Evolutionary conservation across 2,329 filamentous ascomycete species (phyloP).

Genomic region (Pyricularia sp.): DNA sequence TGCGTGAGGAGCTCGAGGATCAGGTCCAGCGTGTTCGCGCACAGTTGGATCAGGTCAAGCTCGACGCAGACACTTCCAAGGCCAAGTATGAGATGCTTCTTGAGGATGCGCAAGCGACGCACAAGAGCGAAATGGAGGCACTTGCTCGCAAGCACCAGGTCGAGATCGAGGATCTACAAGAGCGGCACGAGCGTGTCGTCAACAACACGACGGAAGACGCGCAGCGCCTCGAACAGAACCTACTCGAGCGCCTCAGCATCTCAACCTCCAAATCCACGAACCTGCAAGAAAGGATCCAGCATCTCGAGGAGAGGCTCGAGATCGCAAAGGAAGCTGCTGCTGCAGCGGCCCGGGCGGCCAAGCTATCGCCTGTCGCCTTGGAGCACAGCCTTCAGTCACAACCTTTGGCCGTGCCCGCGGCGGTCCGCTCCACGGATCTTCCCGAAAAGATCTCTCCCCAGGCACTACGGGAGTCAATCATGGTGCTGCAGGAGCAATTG

Average conservation of each 20-base stretch:
- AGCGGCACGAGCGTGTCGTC: slow-evolving; percentile 61
- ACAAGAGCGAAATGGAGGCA: slow-evolving; percentile 40
- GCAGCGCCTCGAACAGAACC: slow-evolving; percentile 63
- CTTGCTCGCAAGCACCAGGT: slow-evolving; percentile 48
- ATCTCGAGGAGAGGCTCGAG: slow-evolving; percentile 82
- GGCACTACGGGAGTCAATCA: slow-evolving; percentile 87
- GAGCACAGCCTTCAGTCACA: neutral
- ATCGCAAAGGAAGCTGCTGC: slow-evolving; percentile 78
- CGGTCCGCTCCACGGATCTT: slow-evolving; percentile 30
- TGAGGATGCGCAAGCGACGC: slow-evolving; percentile 63
- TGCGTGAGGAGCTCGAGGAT: slow-evolving; percentile 69
- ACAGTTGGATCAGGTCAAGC: slow-evolving; percentile 63
- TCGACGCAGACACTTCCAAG: slow-evolving; percentile 70
- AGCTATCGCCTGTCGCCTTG: slow-evolving; percentile 27
- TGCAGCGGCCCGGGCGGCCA: slow-evolving; percentile 67
- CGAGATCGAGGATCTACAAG: slow-evolving; percentile 60
- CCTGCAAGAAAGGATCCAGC: slow-evolving; percentile 69
- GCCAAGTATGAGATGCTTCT: slow-evolving; percentile 73
- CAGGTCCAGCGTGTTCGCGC: slow-evolving; percentile 59
- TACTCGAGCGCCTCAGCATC: slow-evolving; percentile 68
- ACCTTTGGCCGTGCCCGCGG: slow-evolving; percentile 13
- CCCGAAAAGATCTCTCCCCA: slow-evolving; percentile 89
- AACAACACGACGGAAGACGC: slow-evolving; percentile 68
- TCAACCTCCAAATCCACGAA: slow-evolving; percentile 76
- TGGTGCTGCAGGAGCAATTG: slow-evolving; percentile 91